phyloP scores from a whole-genome alignment of 192 early-diverging fungal genomes.

The Gaertneriomyces semiglobifer region DNA sequence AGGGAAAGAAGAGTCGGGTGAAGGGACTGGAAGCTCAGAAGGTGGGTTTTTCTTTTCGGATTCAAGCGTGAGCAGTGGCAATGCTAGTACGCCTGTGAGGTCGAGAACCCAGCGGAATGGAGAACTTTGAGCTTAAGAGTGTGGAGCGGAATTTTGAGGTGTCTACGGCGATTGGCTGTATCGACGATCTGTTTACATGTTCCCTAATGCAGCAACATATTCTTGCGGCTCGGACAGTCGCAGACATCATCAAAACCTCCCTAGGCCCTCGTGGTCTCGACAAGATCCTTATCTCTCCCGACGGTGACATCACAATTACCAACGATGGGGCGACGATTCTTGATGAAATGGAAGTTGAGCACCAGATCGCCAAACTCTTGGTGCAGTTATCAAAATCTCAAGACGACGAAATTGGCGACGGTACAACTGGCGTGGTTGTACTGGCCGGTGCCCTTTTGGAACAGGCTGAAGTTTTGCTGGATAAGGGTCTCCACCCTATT shows the following conservation, averaged over 20 bases:
- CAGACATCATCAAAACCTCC: slow-evolving; percentile 97
- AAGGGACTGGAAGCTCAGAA: slow-evolving; percentile 93
- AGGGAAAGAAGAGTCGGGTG: slow-evolving; percentile 86
- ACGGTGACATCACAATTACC: slow-evolving; percentile 98
- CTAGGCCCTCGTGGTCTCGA: slow-evolving; percentile 97
- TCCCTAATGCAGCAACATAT: slow-evolving; percentile 82
- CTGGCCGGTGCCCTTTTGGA: slow-evolving; percentile 96
- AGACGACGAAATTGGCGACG: slow-evolving; percentile 99
- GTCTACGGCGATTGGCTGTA: too few relatives aligned
- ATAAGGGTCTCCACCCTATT: slow-evolving; percentile 97
- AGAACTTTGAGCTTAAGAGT: background rate
- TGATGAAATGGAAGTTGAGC: slow-evolving; percentile 95
- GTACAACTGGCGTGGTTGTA: slow-evolving; percentile 98
- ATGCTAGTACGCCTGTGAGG: background rate
- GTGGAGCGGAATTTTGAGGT: background rate
- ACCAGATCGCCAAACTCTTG: slow-evolving; percentile 97
- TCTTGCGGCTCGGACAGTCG: slow-evolving; percentile 93
- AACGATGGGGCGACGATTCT: slow-evolving; percentile 99
- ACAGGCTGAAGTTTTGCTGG: slow-evolving; percentile 91
- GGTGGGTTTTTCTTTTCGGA: slow-evolving; percentile 49
- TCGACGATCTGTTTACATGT: too few relatives aligned
- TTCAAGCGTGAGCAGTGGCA: too few relatives aligned
- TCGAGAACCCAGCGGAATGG: background rate
- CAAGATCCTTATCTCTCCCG: slow-evolving; percentile 99
- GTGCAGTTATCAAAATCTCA: slow-evolving; percentile 97